These are phyloP conservation scores for Zymoseptoria pseudotritici DNA, from an alignment of 2,329 filamentous ascomycete genomes.

Conservation along the genomic window DNA sequence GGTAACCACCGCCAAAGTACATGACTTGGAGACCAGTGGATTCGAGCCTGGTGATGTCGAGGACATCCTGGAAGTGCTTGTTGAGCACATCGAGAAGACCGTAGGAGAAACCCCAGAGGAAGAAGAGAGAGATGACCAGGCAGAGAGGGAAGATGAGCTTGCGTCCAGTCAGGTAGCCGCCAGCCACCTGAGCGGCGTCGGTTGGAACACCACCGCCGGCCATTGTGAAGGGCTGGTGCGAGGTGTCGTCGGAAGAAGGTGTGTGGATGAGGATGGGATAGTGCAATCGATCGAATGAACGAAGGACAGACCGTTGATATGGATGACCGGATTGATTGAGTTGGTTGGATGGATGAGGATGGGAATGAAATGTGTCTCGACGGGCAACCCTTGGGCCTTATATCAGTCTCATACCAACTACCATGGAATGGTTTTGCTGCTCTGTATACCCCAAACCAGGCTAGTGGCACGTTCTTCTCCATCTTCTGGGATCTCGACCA, in stretches of 20 bases:
- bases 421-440: neutral
- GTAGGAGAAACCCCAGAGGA: conserved; percentile 36
- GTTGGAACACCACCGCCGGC: conserved; percentile 36
- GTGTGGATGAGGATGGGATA: neutral
- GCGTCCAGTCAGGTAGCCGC: conserved; percentile 38
- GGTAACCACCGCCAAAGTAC: conserved; percentile 21
- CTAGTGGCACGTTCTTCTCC: neutral
- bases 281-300: neutral
- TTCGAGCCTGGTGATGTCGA: conserved; percentile 35
- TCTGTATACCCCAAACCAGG: neutral
- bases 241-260: neutral
- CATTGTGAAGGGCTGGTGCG: conserved; percentile 25
- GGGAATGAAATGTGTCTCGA: neutral
- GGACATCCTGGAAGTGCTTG: conserved; percentile 31
- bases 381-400: neutral
- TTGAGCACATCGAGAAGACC: conserved; percentile 27
- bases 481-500: neutral
- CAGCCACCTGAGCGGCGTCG: conserved; percentile 30
- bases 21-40: conserved; percentile 36
- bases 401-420: neutral
- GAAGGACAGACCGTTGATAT: neutral
- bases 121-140: conserved; percentile 43
- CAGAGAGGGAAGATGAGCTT: conserved; percentile 44
- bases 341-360: neutral
- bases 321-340: neutral